phyloP scores from a whole-genome alignment of 2,329 filamentous ascomycete species.

The Neoscytalidium dimidiatum region DNA sequence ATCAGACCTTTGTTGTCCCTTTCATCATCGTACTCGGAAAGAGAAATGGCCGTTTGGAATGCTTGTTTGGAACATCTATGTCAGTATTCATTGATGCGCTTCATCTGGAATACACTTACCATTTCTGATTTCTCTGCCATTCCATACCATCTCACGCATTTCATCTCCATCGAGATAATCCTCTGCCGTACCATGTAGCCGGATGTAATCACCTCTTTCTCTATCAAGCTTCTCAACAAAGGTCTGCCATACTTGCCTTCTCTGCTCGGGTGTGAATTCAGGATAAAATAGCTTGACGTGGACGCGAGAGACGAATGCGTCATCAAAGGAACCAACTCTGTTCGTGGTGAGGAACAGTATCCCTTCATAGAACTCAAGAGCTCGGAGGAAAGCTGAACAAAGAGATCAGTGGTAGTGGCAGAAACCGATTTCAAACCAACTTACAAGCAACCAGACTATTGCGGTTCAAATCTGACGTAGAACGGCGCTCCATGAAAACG shows the following conservation, averaged over 20 bases:
- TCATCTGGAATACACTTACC: constrained; percentile 21
- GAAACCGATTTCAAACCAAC: background rate
- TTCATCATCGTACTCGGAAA: constrained; percentile 24
- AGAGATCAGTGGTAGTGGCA: fast-evolving
- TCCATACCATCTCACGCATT: constrained; percentile 27
- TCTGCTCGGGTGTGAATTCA: constrained; percentile 22
- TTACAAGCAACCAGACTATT: constrained; percentile 34
- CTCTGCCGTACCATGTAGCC: constrained; percentile 22
- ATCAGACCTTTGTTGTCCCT: constrained; percentile 14
- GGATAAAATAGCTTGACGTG: constrained; percentile 28
- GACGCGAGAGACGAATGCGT: constrained; percentile 37
- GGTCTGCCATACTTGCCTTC: constrained; percentile 28
- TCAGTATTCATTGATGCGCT: background rate
- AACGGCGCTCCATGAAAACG: constrained; percentile 38
- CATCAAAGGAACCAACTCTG: constrained; percentile 34
- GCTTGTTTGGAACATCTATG: constrained; percentile 17
- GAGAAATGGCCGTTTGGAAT: constrained; percentile 28
- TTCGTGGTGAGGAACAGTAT: constrained; percentile 44
- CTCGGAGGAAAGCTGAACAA: constrained; percentile 34
- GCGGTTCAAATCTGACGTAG: constrained; percentile 30
- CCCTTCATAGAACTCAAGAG: constrained; percentile 42
- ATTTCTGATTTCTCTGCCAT: constrained; percentile 34
- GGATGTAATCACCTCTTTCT: constrained; percentile 20
- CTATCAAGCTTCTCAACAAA: constrained; percentile 28
- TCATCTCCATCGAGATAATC: constrained; percentile 24